A percentile compares a stretch with the other conserved stretches of the same genome.
phyloP scores from a whole-genome alignment of 305 asterid genomes.

The Fraxinus nigra region DNA sequence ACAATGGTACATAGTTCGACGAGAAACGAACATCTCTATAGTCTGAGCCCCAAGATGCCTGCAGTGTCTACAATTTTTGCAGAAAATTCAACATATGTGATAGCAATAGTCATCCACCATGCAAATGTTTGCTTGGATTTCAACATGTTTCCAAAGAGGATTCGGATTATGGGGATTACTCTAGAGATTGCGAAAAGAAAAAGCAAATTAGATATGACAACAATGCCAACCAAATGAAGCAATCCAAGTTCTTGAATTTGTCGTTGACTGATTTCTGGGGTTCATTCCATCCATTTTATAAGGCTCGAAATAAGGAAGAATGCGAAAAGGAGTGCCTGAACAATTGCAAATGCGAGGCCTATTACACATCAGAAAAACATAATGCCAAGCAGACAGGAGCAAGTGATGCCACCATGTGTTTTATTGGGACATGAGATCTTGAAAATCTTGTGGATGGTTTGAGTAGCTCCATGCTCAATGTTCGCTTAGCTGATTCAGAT shows the following conservation, averaged over 20 bases:
- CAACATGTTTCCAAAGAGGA: neutral
- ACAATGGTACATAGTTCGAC: too few species aligned
- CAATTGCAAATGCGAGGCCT: neutral
- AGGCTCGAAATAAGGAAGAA: neutral
- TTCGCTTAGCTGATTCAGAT: neutral
- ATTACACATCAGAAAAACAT: neutral
- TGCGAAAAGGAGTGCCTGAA: slow-evolving; percentile 14
- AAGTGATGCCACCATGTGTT: slow-evolving; percentile 1
- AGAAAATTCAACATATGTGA: slow-evolving; percentile 38
- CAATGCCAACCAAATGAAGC: neutral
- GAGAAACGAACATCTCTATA: slow-evolving; percentile 17
- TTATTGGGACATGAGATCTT: slow-evolving; percentile 23
- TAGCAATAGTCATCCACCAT: neutral
- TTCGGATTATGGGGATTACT: slow-evolving; percentile 30
- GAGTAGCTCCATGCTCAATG: too few species aligned
- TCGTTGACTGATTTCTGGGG: neutral
- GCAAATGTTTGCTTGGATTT: slow-evolving; percentile 41
- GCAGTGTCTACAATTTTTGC: slow-evolving; percentile 28
- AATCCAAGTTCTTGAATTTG: slow-evolving; percentile 22
- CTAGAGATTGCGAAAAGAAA: slow-evolving; percentile 32
- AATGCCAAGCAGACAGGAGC: neutral
- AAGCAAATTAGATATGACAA: slow-evolving; percentile 9
- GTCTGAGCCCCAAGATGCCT: slow-evolving; percentile 31
- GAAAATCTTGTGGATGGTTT: slow-evolving; percentile 5
- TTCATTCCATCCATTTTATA: neutral